A percentile compares a stretch with the other conserved stretches of the same genome.
phyloP scores from a whole-genome alignment of 805 yeast genomes.

The Lachancea lanzarotensis region DNA sequence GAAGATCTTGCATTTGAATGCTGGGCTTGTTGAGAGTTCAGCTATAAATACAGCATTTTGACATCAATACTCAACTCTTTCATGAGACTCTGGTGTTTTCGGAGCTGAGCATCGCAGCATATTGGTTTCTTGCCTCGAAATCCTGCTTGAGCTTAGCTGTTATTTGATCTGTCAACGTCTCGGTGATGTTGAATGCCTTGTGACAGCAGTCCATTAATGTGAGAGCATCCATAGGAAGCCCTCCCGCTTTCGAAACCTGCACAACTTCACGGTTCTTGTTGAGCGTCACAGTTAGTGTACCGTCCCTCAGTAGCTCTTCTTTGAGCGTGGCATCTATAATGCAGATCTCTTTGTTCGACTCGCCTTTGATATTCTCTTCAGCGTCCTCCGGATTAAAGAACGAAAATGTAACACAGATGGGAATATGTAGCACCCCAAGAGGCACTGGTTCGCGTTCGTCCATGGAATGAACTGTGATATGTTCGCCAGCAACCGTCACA shows the following conservation, averaged over 20 bases:
- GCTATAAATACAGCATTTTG: too few species aligned
- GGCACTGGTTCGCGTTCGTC: constrained; percentile 85
- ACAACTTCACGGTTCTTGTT: constrained; percentile 89
- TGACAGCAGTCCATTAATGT: constrained; percentile 62
- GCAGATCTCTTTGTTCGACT: constrained; percentile 49
- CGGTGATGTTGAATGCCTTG: constrained; percentile 59
- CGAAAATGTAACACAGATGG: constrained; percentile 84
- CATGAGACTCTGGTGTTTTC: constrained; percentile 29
- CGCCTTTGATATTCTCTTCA: constrained; percentile 68
- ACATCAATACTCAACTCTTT: too few species aligned
- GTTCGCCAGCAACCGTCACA: constrained; percentile 61
- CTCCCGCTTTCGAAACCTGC: constrained; percentile 87
- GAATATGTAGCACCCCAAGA: constrained; percentile 78
- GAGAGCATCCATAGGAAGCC: constrained; percentile 70
- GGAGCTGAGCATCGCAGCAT: constrained; percentile 27
- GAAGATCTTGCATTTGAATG: too few species aligned
- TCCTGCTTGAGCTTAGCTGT: constrained; percentile 50
- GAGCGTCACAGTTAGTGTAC: constrained; percentile 75
- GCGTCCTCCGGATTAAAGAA: constrained; percentile 63
- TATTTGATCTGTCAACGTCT: constrained; percentile 57
- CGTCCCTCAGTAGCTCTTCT: constrained; percentile 73
- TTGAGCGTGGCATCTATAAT: constrained; percentile 68
- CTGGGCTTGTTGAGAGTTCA: too few species aligned
- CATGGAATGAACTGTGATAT: constrained; percentile 58
- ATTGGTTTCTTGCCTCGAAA: constrained; percentile 40